A percentile compares a stretch with the other conserved stretches of the same genome.
Conservation (phyloP, 805 yeast genomes). For the Sugiyamaella chiloensis region DNA sequence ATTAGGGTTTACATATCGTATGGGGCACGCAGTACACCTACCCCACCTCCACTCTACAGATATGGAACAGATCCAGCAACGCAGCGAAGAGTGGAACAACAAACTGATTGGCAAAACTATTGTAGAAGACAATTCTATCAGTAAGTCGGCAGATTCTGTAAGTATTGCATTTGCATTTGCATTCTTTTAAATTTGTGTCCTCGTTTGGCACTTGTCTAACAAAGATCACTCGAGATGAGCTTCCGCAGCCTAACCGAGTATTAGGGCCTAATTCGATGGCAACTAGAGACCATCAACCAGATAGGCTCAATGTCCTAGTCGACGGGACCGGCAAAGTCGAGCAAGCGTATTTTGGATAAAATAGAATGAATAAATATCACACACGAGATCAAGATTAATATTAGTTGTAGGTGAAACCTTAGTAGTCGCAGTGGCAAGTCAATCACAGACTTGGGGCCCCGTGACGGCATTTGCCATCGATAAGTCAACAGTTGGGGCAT, state of each 20-base stretch:
- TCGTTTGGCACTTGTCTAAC: too few species aligned
- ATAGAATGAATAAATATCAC: too few species aligned
- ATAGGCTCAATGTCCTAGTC: constrained; percentile 23
- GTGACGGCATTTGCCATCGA: too few species aligned
- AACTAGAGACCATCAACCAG: constrained; percentile 26
- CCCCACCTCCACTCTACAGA: not conserved
- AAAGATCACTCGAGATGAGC: too few species aligned
- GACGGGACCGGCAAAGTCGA: constrained; percentile 19
- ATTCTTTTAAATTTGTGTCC: too few species aligned
- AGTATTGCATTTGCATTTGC: too few species aligned
- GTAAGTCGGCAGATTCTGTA: constrained; percentile 3
- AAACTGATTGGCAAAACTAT: constrained; percentile 18
- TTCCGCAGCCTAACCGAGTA: constrained; percentile 25
- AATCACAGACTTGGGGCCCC: too few species aligned
- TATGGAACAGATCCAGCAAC: constrained; percentile 5
- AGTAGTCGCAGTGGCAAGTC: too few species aligned
- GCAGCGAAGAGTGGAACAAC: constrained; percentile 16
- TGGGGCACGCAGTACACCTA: too few species aligned
- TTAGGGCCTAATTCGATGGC: constrained; percentile 22
- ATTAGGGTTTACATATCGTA: not conserved
- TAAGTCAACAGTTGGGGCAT: too few species aligned
- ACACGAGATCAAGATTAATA: too few species aligned
- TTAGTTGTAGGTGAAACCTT: too few species aligned
- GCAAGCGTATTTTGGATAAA: constrained; percentile 24
- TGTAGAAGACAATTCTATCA: constrained; percentile 8